Conservation (phyloP, 1,284 basidiomycete genomes). For the Marasmius sp. region DNA sequence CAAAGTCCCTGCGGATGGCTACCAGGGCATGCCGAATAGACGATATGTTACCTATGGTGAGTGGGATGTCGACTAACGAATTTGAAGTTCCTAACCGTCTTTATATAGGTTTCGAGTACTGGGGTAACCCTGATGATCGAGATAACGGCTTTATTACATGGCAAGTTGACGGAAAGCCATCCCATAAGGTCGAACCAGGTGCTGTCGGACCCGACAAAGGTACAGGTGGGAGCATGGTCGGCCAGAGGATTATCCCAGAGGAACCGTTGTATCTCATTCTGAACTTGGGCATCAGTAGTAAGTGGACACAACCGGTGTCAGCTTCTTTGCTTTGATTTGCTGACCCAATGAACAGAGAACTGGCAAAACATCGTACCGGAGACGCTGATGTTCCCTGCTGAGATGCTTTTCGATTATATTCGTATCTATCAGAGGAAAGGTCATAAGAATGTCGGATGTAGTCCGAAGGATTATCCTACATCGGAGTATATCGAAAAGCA, state of each 20-base stretch:
- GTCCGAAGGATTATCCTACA: slow-evolving; percentile 61
- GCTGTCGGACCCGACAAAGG: slow-evolving; percentile 57
- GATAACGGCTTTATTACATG: slow-evolving; percentile 66
- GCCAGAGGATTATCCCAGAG: slow-evolving; percentile 66
- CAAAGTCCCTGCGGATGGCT: slow-evolving; percentile 51
- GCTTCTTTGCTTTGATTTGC: neutral
- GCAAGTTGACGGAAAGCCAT: slow-evolving; percentile 53
- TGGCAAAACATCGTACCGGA: slow-evolving; percentile 46
- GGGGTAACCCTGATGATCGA: slow-evolving; percentile 53
- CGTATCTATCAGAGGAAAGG: slow-evolving; percentile 69
- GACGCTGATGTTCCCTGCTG: slow-evolving; percentile 61
- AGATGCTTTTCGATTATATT: slow-evolving; percentile 70
- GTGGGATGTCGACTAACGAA: neutral
- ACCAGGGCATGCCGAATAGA: slow-evolving; percentile 48
- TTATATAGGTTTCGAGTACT: slow-evolving; percentile 65
- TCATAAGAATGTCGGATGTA: slow-evolving; percentile 51
- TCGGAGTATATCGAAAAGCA: slow-evolving; percentile 62
- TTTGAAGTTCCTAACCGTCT: slow-evolving; percentile 8
- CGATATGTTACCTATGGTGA: slow-evolving; percentile 49
- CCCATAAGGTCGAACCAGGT: slow-evolving; percentile 50
- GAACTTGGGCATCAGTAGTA: slow-evolving; percentile 67
- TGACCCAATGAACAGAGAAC: slow-evolving; percentile 36
- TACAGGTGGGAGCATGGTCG: slow-evolving; percentile 44
- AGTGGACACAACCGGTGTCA: slow-evolving; percentile 22
- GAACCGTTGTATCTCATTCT: slow-evolving; percentile 72